These are phyloP conservation scores for Coffea canephora DNA, from an alignment of 257 asterid genomes.

Conservation along the genomic window DNA sequence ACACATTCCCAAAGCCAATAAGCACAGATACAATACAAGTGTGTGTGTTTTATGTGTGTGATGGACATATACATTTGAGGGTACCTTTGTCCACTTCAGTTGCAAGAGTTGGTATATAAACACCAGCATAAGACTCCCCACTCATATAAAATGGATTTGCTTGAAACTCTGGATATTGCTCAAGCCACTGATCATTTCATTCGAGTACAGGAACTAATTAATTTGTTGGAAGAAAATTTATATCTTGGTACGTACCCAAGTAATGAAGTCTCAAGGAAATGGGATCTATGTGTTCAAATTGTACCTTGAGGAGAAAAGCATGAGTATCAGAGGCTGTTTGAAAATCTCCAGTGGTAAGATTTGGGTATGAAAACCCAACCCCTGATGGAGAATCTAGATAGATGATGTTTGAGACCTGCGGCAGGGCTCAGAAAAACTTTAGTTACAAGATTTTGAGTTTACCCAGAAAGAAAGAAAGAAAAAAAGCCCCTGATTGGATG, in stretches of 20 bases:
- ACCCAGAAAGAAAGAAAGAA: background rate
- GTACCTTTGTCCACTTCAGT: conserved; percentile 44
- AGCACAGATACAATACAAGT: background rate
- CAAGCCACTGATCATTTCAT: conserved; percentile 43
- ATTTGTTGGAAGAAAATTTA: background rate
- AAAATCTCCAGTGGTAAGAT: conserved; percentile 35
- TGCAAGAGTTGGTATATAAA: conserved; percentile 61
- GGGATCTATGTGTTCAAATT: background rate
- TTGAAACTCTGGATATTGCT: conserved; percentile 45
- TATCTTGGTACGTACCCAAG: background rate
- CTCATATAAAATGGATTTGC: conserved; percentile 46
- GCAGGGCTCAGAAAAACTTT: background rate
- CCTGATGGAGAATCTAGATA: conserved; percentile 67
- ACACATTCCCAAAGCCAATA: no score
- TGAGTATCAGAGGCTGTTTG: conserved; percentile 54
- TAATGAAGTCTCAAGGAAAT: no score
- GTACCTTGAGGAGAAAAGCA: conserved; percentile 58
- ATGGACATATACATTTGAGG: background rate
- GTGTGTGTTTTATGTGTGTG: background rate
- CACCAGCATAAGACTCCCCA: conserved; percentile 67
- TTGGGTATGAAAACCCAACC: conserved; percentile 56
- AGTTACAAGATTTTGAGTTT: background rate
- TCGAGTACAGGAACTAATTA: background rate
- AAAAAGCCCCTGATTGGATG: background rate
- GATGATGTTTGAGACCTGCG: conserved; percentile 48